These are phyloP conservation scores for Letharia lupina DNA, from an alignment of 495 filamentous ascomycete species.

Conservation along the genomic window DNA sequence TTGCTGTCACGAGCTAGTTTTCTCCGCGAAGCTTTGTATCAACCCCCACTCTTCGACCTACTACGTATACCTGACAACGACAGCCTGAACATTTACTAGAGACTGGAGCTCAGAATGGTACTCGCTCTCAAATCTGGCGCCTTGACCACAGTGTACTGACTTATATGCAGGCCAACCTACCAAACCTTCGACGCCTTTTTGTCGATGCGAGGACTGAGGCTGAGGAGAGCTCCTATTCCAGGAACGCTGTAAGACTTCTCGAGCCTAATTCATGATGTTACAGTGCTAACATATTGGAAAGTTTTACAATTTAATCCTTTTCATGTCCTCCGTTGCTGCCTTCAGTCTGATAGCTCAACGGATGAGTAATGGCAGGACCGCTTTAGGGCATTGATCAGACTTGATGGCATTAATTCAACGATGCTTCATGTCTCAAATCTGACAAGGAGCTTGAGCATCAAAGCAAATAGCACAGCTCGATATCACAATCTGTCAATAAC, in stretches of 20 bases:
- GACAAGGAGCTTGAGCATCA: background rate
- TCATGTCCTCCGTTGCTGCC: constrained; percentile 87
- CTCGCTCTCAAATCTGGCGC: background rate
- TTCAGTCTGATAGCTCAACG: constrained; percentile 86
- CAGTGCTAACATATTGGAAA: constrained; percentile 28
- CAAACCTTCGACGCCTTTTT: constrained; percentile 91
- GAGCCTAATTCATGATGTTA: background rate
- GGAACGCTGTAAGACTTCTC: constrained; percentile 64
- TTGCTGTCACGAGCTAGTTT: background rate
- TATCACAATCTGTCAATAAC: background rate
- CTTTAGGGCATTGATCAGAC: constrained; percentile 13
- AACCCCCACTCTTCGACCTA: background rate
- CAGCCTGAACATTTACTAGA: too few species aligned
- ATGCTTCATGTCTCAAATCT: background rate
- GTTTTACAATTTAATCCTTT: constrained; percentile 97
- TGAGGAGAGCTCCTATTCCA: constrained; percentile 89
- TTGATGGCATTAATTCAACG: background rate
- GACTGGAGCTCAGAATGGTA: constrained; percentile 1
- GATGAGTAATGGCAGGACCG: constrained; percentile 43
- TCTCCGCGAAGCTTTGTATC: constrained; percentile 4
- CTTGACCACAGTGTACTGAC: background rate
- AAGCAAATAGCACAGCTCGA: background rate
- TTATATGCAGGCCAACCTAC: constrained; percentile 67
- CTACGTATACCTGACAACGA: background rate
- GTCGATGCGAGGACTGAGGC: constrained; percentile 89